Evolutionary conservation across 1,284 basidiomycete species (phyloP), one percentile per base, ranked within the genome.

Genomic region (Fomitopsis palustris): DNA sequence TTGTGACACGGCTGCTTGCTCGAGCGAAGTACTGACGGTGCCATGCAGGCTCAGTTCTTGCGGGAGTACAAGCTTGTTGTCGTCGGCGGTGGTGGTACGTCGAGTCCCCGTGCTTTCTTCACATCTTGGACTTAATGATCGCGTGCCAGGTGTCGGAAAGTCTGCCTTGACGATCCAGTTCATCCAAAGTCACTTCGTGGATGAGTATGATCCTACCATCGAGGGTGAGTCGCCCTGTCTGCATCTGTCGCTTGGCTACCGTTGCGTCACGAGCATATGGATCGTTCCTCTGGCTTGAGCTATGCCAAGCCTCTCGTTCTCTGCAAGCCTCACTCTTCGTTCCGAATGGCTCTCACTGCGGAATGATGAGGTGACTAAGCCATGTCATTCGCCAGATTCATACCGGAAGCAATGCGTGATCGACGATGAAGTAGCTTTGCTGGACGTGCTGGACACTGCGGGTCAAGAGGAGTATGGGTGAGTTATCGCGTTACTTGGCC

Each of bases 391-490:
- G 17, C 35, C 57, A 94, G 95, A 96, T 72, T 96, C 94, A 59
- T 96, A 96, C 78, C 84, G 95, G 67, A 98, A 97, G 75, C 95
- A 96, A 74, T 95, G 93, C 67, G 89, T 95, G 51, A 97, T 99
- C 66, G 96, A 99, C 75, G 96, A 98, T 39, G 97, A 99, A 76
- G 95, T 98, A 25, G 96, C 96, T 2, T 81, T 98, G 56, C 86
- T 99, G 58, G 96, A 99, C 72, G 96, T 99, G 55, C 85, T 99
- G 64, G 96, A 99, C 78, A 99, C 97, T 3, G 97, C 97, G 53
- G 96, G 96, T 51, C 96, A 99, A 77, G 96, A 99, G 77, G 96
- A 99, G 81, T 99, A 99, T 74, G 93, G 92, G 95, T 96, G 66
- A 62, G 91, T 83, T 35, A 19, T 8, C 12, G 29, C 45, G 25